phyloP scores from a whole-genome alignment of 805 yeast genomes.

The Yamadazyma takamatsuzukensis region DNA sequence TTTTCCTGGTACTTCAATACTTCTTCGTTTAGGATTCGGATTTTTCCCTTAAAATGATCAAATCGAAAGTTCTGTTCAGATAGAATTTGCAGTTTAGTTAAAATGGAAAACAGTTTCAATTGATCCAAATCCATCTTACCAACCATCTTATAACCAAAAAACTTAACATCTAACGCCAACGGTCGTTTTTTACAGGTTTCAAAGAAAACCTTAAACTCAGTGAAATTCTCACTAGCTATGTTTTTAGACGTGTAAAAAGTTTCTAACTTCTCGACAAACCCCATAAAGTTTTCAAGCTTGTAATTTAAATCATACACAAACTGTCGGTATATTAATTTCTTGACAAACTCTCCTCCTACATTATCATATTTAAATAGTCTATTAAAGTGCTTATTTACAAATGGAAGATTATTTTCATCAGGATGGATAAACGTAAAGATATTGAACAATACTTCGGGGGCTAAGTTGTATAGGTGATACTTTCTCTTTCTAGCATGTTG shows the following conservation, averaged over 20 bases:
- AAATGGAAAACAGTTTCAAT: constrained; percentile 2
- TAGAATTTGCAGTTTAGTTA: constrained; percentile 1
- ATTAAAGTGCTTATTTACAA: constrained; percentile 8
- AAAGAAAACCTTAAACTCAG: constrained; percentile 3
- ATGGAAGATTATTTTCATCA: constrained; percentile 8
- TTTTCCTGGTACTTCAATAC: too few species aligned
- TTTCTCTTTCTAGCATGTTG: background rate
- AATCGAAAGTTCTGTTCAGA: constrained; percentile 1
- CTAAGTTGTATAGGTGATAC: constrained; percentile 3
- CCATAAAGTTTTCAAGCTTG: constrained; percentile 1
- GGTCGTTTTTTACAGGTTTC: constrained; percentile 2
- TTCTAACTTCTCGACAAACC: constrained; percentile 1
- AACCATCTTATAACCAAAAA: constrained; percentile 4
- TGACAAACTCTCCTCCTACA: constrained; percentile 6
- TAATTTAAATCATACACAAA: constrained; percentile 9
- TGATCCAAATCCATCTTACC: constrained; percentile 2
- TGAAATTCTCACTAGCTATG: constrained; percentile 1
- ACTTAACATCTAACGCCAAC: constrained; percentile 1
- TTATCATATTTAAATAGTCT: constrained; percentile 3
- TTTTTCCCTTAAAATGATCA: constrained; percentile 2
- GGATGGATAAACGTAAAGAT: constrained; percentile 6
- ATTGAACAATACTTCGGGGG: constrained; percentile 8
- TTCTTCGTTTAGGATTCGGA: constrained; percentile 4
- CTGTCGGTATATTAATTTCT: constrained; percentile 6
- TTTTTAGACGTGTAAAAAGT: background rate